phyloP scores from a whole-genome alignment of 768 basidiomycete genomes.

The Agrocybe pediades region DNA sequence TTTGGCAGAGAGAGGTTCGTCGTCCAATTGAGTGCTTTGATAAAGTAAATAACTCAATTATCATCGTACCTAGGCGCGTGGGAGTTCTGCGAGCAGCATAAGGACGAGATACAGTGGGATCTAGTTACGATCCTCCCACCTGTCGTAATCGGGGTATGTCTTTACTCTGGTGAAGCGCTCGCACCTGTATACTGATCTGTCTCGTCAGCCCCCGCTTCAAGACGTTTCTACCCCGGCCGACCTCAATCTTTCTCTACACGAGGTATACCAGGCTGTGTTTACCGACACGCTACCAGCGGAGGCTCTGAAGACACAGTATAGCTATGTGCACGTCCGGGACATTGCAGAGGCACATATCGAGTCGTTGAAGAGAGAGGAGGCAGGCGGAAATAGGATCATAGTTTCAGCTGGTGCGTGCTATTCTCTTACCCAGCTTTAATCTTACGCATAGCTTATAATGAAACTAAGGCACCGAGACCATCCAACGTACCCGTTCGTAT shows the following conservation, averaged over 20 bases:
- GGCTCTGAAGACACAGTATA: conserved; percentile 12
- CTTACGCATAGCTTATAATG: background rate
- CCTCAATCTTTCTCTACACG: background rate
- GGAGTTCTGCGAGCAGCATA: conserved; percentile 44
- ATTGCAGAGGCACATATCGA: conserved; percentile 55
- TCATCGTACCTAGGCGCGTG: conserved; percentile 42
- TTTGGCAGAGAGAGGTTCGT: background rate
- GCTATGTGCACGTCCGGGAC: conserved; percentile 55
- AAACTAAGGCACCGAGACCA: background rate
- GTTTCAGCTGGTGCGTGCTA: conserved; percentile 31
- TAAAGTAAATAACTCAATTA: background rate
- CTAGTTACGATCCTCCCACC: conserved; percentile 56
- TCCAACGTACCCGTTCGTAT: background rate
- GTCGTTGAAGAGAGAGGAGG: conserved; percentile 51
- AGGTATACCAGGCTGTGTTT: conserved; percentile 27
- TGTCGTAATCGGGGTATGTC: conserved; percentile 3
- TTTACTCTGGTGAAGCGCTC: background rate
- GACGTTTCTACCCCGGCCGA: conserved; percentile 32
- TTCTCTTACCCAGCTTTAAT: background rate
- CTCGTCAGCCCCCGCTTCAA: conserved; percentile 28
- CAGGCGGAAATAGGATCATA: conserved; percentile 60
- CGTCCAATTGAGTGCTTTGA: background rate
- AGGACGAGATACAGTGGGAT: conserved; percentile 47
- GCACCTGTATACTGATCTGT: conserved; percentile 16
- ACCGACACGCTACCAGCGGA: conserved; percentile 16